Base-by-base conservation (phyloP, 192 early-diverging fungal species). In the Podila clonocystis region DNA sequence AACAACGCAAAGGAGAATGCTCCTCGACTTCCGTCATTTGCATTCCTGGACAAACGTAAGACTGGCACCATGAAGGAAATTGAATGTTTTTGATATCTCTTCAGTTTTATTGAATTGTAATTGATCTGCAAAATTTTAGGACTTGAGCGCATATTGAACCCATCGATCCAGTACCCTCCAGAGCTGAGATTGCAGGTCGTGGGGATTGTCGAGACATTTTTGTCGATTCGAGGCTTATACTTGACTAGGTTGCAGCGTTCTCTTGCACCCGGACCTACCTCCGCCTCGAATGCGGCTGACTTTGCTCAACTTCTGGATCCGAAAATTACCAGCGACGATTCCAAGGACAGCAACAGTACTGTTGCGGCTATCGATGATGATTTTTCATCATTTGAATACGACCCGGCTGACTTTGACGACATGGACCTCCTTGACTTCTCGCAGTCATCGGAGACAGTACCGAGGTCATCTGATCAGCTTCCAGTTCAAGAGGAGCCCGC, bases 41-140 rank as follows among this genome's bases (percentile, higher is more conserved):
- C 60, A 31, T 80, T 49, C 15, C 50, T 80, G 5, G 77, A 80
- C 49, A 41, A 72, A 9, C 26, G 77, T 80, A 80, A 60, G 77
- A 52, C 22, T 2, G 20, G 29, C 11, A 33, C 34, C 6, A 1
- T 33, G 26, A 28, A 17, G 34, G 30, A 15, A 33, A 17, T 45
- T 2, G 34, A 36, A 3, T 45, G 15, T 45, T 45, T 45, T 17
- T 12, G 15, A 45, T 45, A 45, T 45, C 13, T 15, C 41, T 17
- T 12, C 41, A 17, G 17, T 1, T 45, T 12, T 45, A 3, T 15
- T 45, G 41, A 45, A 45, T 0, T 0, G 41, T 45, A 2, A 45
- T 45, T 15, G 41, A 15, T 45, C 41, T 15, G 41, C 41, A 45
- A 45, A 4, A 45, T 31, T 1, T 1, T 71, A 80, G 77, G 77